These are phyloP conservation scores for Medakamo hakoo DNA, from an alignment of 139 green algal genomes.

Conservation along the genomic window DNA sequence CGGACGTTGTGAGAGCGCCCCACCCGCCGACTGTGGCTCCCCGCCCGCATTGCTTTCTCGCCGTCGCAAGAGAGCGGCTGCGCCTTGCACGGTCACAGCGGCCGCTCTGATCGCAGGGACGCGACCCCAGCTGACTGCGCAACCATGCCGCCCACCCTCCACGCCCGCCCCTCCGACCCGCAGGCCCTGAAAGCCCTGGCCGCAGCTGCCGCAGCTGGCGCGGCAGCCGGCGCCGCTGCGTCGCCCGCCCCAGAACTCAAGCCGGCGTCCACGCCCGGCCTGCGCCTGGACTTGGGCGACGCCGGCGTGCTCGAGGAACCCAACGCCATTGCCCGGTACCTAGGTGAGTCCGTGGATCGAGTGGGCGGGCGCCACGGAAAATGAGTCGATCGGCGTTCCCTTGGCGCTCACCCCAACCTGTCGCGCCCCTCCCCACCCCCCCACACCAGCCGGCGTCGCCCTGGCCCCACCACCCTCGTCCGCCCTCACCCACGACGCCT, in stretches of 20 bases:
- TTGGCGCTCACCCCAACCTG: not conserved
- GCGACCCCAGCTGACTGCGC: no score
- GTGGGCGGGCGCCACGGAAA: no score
- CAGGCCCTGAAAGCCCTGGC: constrained; percentile 35
- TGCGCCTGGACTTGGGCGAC: constrained; percentile 17
- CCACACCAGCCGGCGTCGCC: not conserved
- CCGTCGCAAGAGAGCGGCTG: no score
- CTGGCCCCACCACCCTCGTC: not conserved
- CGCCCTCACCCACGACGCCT: constrained; percentile 16
- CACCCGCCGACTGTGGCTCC: no score
- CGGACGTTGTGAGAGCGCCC: no score
- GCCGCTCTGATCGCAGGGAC: no score
- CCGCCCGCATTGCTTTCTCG: no score
- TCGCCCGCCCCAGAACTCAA: not conserved
- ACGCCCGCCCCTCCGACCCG: constrained; percentile 26
- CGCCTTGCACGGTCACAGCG: no score
- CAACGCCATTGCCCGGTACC: constrained; percentile 33
- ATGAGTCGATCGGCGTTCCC: not conserved
- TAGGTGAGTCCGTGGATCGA: constrained; percentile 16
- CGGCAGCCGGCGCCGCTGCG: not conserved
- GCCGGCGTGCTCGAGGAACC: constrained; percentile 29
- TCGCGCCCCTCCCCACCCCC: not conserved
- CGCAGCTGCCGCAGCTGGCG: constrained; percentile 13
- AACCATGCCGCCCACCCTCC: constrained; percentile 17
- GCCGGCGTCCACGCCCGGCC: constrained; percentile 1